Base-by-base conservation (phyloP, 2,329 filamentous ascomycete species). In the Fusarium dimerum region DNA sequence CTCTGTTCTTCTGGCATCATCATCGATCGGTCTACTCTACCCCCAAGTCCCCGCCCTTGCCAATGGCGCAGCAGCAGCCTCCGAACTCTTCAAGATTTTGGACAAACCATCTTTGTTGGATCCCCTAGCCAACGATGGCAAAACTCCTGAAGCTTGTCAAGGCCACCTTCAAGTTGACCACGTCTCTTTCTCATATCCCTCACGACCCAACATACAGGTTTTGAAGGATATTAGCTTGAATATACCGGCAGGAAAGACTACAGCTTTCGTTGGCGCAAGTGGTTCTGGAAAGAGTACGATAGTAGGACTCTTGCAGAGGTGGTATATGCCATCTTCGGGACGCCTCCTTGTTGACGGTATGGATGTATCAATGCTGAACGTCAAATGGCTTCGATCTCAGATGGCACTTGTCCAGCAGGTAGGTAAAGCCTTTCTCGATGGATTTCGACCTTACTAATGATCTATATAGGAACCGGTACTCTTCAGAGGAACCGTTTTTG, bases 261-360 rank as follows among this genome's bases (percentile, higher is more conserved):
- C 79, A 1, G 82, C 82, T 3, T 72, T 84, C 6, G 81, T 86
- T 8, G 83, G 83, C 0, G 71, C 78, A 2, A 83, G 79, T 17
- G 84, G 83, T 0, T 81, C 75, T 5, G 82, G 82, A 1, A 85
- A 85, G 59, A 83, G 79, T 42, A 85, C 81, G 1, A 74, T 84
- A 4, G 76, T 85, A 6, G 79, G 78, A 0, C 66, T 86, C 2
- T 59, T 85, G 2, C 81, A 85, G 61, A 68, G 85, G 9, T 87
- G 85, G 75, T 88, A 87, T 56, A 72, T 79, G 40, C 74, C 78
- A 0, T 70, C 67, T 0, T 67, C 71, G 0, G 81, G 80, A 0
- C 60, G 60, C 1, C 76, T 84, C 20, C 67, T 64, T 1, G 66
- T 82, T 2, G 79, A 78, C 15, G 71, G 69, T 2, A 65, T 67